phyloP scores from a whole-genome alignment of 208 protist species.

The Acanthamoeba lugdunensis region DNA sequence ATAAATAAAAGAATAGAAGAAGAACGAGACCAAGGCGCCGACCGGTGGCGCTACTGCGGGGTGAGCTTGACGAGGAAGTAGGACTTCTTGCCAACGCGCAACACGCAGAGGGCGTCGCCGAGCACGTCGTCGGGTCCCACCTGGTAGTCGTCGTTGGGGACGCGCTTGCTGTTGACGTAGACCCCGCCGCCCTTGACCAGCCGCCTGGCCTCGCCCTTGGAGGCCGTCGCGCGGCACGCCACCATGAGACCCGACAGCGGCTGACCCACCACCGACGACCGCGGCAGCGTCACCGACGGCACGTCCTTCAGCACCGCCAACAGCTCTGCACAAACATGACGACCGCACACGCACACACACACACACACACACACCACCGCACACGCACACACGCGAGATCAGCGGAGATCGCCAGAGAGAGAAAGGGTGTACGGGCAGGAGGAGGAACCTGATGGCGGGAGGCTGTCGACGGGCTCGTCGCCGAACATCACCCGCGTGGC shows the following conservation, averaged over 20 bases:
- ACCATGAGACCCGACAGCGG: background rate
- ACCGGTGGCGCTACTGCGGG: background rate
- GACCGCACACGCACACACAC: too few relatives aligned
- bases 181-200: slow-evolving; percentile 26
- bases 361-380: too few relatives aligned
- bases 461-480: slow-evolving; percentile 9
- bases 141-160: background rate
- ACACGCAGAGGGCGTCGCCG: background rate
- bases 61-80: slow-evolving; percentile 10
- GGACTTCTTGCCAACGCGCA: slow-evolving; percentile 22
- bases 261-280: background rate
- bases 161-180: slow-evolving; percentile 15
- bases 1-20: background rate
- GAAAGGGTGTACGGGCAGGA: background rate
- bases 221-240: background rate
- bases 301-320: slow-evolving; percentile 15
- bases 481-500: slow-evolving; percentile 1
- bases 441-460: background rate
- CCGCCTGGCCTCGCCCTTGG: background rate
- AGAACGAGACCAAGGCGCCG: background rate
- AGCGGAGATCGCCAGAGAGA: background rate
- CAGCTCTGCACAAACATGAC: background rate
- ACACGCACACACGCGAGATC: background rate
- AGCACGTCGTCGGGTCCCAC: background rate
- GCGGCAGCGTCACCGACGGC: slow-evolving; percentile 8